Percentiles rank a stretch among this genome's conserved stretches.
Evolutionary conservation across 2,329 filamentous ascomycete species (phyloP).

Genomic region (Fusarium transvaalense): DNA sequence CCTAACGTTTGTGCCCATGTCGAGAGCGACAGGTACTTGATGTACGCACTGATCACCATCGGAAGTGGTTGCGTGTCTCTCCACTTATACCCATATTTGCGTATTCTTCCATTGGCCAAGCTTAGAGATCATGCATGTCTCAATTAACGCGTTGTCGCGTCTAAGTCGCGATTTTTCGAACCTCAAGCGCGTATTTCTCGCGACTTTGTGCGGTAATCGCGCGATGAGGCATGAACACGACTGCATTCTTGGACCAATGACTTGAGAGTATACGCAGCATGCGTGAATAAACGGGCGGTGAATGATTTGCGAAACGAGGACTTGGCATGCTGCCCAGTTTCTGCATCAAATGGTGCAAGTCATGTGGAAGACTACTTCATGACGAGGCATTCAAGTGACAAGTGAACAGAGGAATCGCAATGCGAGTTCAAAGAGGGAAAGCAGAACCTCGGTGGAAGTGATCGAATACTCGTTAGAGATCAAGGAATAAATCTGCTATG

Average conservation of each 20-base stretch:
- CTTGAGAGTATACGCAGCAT: constrained; percentile 9
- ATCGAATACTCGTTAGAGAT: constrained; percentile 3
- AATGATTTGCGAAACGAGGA: constrained; percentile 8
- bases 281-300: constrained; percentile 20
- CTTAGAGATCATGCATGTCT: constrained; percentile 14
- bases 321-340: constrained; percentile 6
- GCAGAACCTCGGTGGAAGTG: not conserved
- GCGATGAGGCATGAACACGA: constrained; percentile 24
- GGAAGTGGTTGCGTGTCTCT: constrained; percentile 46
- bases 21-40: constrained; percentile 31
- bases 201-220: constrained; percentile 27
- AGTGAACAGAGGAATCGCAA: not conserved
- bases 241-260: constrained; percentile 25
- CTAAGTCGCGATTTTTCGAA: constrained; percentile 23
- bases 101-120: constrained; percentile 33
- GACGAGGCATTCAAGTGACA: constrained; percentile 2
- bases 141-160: constrained; percentile 37
- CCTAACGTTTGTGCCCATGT: constrained; percentile 7
- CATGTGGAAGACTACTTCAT: not conserved
- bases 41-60: constrained; percentile 41
- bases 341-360: not conserved
- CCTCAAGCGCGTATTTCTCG: constrained; percentile 33
- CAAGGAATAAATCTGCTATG: not conserved
- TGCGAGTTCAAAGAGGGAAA: not conserved
- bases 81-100: constrained; percentile 23